phyloP scores from a whole-genome alignment of 1,284 basidiomycete species.

The Entoloma clypeatum region DNA sequence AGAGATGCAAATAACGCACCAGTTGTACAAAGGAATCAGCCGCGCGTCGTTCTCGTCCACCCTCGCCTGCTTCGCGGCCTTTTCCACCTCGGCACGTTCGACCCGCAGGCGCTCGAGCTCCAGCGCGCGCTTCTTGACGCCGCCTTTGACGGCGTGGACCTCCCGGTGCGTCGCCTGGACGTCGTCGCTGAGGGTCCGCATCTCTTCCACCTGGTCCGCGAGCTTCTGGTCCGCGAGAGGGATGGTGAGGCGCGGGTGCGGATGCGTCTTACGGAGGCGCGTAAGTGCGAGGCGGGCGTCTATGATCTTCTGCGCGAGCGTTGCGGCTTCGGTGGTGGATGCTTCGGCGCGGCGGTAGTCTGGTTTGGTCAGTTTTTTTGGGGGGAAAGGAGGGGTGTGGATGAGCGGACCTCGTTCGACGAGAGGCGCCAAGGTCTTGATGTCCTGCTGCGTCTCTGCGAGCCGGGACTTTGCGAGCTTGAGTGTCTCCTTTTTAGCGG shows the following conservation, averaged over 20 bases:
- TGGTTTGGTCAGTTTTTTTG: slow-evolving; percentile 22
- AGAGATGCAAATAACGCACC: slow-evolving; percentile 38
- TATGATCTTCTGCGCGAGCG: slow-evolving; percentile 69
- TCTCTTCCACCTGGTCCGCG: slow-evolving; percentile 65
- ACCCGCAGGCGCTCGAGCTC: slow-evolving; percentile 62
- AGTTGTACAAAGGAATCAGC: slow-evolving; percentile 63
- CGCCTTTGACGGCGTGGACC: slow-evolving; percentile 52
- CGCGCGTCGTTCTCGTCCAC: slow-evolving; percentile 65
- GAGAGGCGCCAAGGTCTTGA: slow-evolving; percentile 56
- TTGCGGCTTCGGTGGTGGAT: slow-evolving; percentile 51
- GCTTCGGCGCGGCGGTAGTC: slow-evolving; percentile 57
- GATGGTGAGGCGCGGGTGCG: slow-evolving; percentile 72
- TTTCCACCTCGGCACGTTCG: slow-evolving; percentile 69
- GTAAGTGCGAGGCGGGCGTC: slow-evolving; percentile 76
- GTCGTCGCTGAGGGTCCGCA: slow-evolving; percentile 68
- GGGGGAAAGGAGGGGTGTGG: not conserved
- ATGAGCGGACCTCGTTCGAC: slow-evolving; percentile 59
- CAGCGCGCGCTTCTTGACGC: slow-evolving; percentile 51
- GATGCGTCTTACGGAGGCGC: slow-evolving; percentile 74
- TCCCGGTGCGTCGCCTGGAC: slow-evolving; percentile 56
- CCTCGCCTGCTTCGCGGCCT: slow-evolving; percentile 53
- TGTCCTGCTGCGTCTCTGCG: slow-evolving; percentile 56
- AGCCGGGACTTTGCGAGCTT: slow-evolving; percentile 63
- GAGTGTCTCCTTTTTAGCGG: slow-evolving; percentile 64
- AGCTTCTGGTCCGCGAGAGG: slow-evolving; percentile 67